Conservation (phyloP, 768 basidiomycete genomes). For the Amanita inopinata region DNA sequence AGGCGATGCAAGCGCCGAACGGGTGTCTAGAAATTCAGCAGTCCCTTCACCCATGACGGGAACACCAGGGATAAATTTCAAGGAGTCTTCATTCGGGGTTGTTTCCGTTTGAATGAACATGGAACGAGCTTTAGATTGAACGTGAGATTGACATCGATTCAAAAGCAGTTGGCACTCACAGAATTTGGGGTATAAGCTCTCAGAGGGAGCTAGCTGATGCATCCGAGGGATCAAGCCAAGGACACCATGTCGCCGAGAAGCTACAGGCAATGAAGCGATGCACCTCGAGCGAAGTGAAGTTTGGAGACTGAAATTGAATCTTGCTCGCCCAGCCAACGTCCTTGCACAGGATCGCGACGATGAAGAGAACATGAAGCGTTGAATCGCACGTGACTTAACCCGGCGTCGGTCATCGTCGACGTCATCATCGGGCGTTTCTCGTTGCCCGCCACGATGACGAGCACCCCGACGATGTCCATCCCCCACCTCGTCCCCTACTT, state of each 20-base stretch:
- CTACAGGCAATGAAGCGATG: not conserved
- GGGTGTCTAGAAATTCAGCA: conserved; percentile 90
- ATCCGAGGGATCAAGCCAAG: not conserved
- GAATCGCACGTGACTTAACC: not conserved
- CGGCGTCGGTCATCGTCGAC: not conserved
- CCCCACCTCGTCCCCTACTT: conserved; percentile 4
- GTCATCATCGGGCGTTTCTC: not conserved
- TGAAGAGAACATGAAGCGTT: conserved; percentile 1
- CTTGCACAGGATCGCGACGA: not conserved
- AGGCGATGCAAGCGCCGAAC: conserved; percentile 80
- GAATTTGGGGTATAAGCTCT: not conserved
- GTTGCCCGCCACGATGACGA: too few relatives aligned
- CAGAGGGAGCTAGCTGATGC: not conserved
- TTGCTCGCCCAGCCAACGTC: not conserved
- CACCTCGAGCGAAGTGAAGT: not conserved
- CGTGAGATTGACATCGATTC: not conserved
- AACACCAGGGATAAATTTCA: conserved; percentile 95
- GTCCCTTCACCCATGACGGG: conserved; percentile 82
- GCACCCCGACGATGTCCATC: not conserved
- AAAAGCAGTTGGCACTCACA: not conserved
- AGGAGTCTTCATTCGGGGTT: conserved; percentile 94
- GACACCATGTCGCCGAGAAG: not conserved
- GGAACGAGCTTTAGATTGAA: conserved; percentile 44
- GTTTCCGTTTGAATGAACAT: conserved; percentile 99
- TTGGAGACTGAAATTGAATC: not conserved